A percentile compares a stretch with the other conserved stretches of the same genome.
phyloP scores from a whole-genome alignment of 768 basidiomycete genomes.

The Psilocybe cubensis region DNA sequence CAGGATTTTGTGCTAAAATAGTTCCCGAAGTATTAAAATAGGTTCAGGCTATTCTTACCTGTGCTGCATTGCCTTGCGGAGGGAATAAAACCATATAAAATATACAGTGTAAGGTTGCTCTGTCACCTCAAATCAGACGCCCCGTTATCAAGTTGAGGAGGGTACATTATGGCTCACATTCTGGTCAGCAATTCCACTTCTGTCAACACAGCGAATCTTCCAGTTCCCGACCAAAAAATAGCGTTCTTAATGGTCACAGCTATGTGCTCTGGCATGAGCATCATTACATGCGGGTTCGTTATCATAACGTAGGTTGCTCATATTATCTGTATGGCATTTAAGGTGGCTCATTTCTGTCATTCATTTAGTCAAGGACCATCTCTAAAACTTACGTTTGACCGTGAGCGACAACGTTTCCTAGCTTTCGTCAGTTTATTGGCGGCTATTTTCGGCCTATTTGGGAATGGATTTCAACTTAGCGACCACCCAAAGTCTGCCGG shows the following conservation, averaged over 20 bases:
- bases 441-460: constrained; percentile 13
- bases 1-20: too few relatives aligned
- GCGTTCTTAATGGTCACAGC: constrained; percentile 16
- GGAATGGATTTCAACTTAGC: constrained; percentile 10
- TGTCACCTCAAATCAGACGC: neutral
- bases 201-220: neutral
- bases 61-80: neutral
- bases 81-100: neutral
- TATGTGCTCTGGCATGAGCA: constrained; percentile 14
- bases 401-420: constrained; percentile 12
- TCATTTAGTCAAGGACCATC: constrained; percentile 9
- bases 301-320: constrained; percentile 8
- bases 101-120: neutral
- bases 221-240: constrained; percentile 13
- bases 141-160: neutral
- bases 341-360: too few relatives aligned
- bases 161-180: neutral
- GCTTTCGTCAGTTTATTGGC: constrained; percentile 16
- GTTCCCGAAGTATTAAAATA: neutral
- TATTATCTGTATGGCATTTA: neutral
- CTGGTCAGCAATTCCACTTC: neutral
- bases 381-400: constrained; percentile 8
- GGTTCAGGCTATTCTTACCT: neutral
- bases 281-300: constrained; percentile 15
- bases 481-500: constrained; percentile 14